Conservation (phyloP, 73 alveolate genomes). For the Tetrahymena thermophila region DNA sequence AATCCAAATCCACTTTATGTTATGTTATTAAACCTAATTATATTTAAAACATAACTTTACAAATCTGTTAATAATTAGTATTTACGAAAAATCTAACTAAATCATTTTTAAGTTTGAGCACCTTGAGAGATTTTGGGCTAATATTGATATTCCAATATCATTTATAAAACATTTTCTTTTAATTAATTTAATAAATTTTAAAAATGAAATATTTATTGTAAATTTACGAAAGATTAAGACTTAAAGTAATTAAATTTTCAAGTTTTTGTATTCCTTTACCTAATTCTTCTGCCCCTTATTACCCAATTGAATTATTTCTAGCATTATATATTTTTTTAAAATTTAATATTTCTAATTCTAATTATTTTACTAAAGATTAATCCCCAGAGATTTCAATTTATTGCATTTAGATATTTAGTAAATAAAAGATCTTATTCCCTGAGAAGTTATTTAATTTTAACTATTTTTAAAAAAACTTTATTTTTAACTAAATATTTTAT, state of each 20-base stretch:
- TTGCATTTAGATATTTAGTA: neutral
- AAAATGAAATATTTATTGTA: neutral
- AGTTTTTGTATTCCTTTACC: neutral
- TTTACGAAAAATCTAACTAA: neutral
- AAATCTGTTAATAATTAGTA: neutral
- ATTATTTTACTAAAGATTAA: neutral
- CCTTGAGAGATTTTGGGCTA: neutral
- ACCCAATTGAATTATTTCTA: neutral
- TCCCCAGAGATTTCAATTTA: neutral
- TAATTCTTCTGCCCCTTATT: neutral
- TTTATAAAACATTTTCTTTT: neutral
- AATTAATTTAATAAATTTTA: neutral
- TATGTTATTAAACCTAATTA: neutral
- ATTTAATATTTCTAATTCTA: too few species aligned
- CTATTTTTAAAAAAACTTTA: neutral
- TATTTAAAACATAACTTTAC: neutral
- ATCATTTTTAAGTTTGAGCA: neutral
- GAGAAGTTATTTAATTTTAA: neutral
- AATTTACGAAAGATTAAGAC: neutral
- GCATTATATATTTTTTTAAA: too few species aligned
- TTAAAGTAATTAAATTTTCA: neutral
- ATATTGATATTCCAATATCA: neutral
- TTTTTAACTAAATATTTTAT: too few species aligned
- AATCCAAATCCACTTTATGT: neutral
- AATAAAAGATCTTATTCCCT: neutral